phyloP scores from a whole-genome alignment of 768 basidiomycete species.

The Psilocybe azurescens region DNA sequence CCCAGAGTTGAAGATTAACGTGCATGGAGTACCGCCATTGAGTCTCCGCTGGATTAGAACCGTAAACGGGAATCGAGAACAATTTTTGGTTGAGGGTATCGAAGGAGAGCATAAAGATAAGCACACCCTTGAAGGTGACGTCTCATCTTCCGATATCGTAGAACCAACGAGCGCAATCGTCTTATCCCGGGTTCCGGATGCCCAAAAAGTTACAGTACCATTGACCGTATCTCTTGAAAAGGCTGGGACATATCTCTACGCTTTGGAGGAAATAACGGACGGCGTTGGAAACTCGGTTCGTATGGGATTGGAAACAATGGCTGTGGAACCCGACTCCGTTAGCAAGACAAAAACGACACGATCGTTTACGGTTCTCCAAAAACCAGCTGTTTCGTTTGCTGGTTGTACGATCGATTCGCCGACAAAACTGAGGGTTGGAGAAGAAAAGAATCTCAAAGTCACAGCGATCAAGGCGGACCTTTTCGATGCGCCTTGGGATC shows the following conservation, averaged over 20 bases:
- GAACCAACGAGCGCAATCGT: conserved; percentile 5
- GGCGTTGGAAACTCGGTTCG: conserved; percentile 77
- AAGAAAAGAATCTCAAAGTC: conserved; percentile 62
- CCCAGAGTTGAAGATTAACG: conserved; percentile 63
- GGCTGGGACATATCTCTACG: conserved; percentile 73
- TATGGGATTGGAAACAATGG: conserved; percentile 39
- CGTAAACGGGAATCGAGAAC: conserved; percentile 67
- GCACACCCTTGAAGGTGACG: conserved; percentile 7
- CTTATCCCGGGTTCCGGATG: conserved; percentile 29
- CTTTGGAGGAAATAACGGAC: conserved; percentile 84
- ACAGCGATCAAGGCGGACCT: conserved; percentile 56
- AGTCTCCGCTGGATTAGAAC: conserved; percentile 79
- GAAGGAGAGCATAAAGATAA: conserved; percentile 54
- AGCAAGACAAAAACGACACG: conserved; percentile 55
- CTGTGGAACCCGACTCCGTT: conserved; percentile 26
- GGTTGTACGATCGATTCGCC: conserved; percentile 76
- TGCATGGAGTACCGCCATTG: conserved; percentile 77
- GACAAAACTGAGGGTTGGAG: conserved; percentile 72
- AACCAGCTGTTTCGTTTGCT: conserved; percentile 75
- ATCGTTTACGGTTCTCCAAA: conserved; percentile 71
- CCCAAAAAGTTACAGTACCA: conserved; percentile 71
- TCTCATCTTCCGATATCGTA: conserved; percentile 3
- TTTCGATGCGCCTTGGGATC: conserved; percentile 73
- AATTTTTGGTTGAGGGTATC: conserved; percentile 85
- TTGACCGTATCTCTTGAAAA: conserved; percentile 65